A percentile compares a stretch with the other conserved stretches of the same genome.
Evolutionary conservation across 106 monocot species (phyloP).

Genomic region (Platanthera zijinensis): DNA sequence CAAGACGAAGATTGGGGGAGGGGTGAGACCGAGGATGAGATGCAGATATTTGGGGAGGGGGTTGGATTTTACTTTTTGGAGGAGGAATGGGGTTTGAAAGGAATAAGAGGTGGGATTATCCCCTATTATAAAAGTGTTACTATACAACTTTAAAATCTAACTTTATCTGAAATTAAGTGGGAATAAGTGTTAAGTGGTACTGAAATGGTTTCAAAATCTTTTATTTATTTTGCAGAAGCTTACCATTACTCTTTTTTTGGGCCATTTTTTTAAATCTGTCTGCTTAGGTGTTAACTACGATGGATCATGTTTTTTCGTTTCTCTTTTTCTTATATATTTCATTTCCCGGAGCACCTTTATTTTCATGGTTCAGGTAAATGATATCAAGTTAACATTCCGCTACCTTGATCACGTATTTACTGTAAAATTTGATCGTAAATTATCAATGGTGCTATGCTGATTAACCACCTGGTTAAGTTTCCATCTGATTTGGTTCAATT

Average conservation of each 20-base stretch:
- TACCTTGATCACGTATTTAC: not conserved
- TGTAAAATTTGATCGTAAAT: not conserved
- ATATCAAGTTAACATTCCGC: not conserved
- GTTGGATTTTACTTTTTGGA: too few relatives aligned
- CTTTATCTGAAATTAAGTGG: not conserved
- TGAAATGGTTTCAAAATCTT: not conserved
- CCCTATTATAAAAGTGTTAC: too few relatives aligned
- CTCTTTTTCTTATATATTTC: not conserved
- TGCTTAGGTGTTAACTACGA: not conserved
- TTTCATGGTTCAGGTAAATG: not conserved
- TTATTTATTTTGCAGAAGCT: not conserved
- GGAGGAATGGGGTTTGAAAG: too few relatives aligned
- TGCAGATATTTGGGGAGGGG: too few relatives aligned
- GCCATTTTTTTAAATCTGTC: not conserved
- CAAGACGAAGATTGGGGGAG: too few relatives aligned
- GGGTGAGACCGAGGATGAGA: too few relatives aligned
- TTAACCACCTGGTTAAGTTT: not conserved
- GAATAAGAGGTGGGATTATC: too few relatives aligned
- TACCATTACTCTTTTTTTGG: not conserved
- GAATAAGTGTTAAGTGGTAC: not conserved
- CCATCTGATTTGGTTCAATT: conserved; percentile 7
- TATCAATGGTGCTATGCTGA: not conserved
- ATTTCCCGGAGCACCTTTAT: not conserved
- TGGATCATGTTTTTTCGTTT: not conserved
- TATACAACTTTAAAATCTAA: too few relatives aligned